Base-by-base conservation (phyloP, 2,329 filamentous ascomycete genomes). In the Trematosphaeria pertusa region DNA sequence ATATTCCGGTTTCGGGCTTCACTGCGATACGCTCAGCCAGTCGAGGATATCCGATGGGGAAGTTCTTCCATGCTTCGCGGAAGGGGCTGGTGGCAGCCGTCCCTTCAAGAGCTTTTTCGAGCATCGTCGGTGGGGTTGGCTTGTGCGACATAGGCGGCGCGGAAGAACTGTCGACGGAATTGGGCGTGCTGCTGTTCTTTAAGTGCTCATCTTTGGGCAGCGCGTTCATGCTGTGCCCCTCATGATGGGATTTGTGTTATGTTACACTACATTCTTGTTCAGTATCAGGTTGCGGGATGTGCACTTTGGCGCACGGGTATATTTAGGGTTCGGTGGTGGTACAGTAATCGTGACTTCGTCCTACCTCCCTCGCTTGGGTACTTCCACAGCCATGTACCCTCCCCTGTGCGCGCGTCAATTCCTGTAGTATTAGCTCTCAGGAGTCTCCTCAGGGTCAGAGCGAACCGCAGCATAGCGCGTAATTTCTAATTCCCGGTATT, bases 1-100 rank as follows among this genome's bases (percentile, higher is more conserved):
- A 37, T 5, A 43, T 43, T n/a, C 14, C 41, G 6, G 19, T 37
- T 17, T 37, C 33, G 5, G 41, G 41, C 17, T 20, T 14, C 7
- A 30, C 15, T 26, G 11, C 33, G 4, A 43, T 43, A 5, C 26
- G 32, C 19, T 14, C 41, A n/a, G 41, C 32, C 2, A 43, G 32
- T 15, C n/a, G 9, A 5, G 41, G 41, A 15, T 43, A 43, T 3
- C 41, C 41, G 4, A 32, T 20, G 12, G 28, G 21, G 18, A 24
- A 20, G 4, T 19, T 8, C 12, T 30, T 22, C 34, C 34, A 37
- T 21, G 14, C 24, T 18, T 18, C 4, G 21, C 34, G 3, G 34
- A 21, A 22, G 15, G 3, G 17, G 19, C n/a, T 22, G 18, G 9
- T n/a, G 20, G 8, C 6, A 14, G 11, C 9, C 15, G 18, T 12